These are phyloP conservation scores for Wickerhamomyces kurtzmanii DNA, from an alignment of 805 yeast genomes.

Conservation along the genomic window DNA sequence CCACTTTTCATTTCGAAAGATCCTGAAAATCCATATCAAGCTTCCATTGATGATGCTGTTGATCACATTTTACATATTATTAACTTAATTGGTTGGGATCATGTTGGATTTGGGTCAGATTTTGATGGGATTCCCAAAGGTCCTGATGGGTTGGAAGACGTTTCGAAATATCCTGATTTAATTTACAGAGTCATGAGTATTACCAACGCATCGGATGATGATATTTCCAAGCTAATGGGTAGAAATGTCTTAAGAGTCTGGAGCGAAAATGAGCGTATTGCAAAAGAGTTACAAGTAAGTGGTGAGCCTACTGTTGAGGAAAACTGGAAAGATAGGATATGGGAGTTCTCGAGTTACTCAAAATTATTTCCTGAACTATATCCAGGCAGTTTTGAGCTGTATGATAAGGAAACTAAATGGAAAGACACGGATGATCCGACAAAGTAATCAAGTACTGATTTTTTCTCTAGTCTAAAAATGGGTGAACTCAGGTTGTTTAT, in stretches of 20 bases:
- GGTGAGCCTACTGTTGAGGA: constrained; percentile 20
- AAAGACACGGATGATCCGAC: too few species aligned
- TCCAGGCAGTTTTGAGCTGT: constrained; percentile 20
- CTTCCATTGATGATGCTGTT: constrained; percentile 37
- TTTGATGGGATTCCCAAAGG: constrained; percentile 42
- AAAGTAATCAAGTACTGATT: too few species aligned
- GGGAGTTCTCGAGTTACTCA: constrained; percentile 27
- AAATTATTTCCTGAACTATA: constrained; percentile 27
- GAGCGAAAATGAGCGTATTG: constrained; percentile 27
- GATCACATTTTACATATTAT: constrained; percentile 33
- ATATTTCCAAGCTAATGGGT: constrained; percentile 34
- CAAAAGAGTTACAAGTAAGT: constrained; percentile 14
- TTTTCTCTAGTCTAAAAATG: too few species aligned
- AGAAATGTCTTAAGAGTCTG: constrained; percentile 36
- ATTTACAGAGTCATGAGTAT: constrained; percentile 22
- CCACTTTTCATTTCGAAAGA: constrained; percentile 25
- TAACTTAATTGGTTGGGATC: constrained; percentile 37
- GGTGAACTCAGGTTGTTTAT: too few species aligned
- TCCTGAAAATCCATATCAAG: constrained; percentile 9
- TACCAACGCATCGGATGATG: constrained; percentile 32
- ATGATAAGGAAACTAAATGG: too few species aligned
- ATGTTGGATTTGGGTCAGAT: constrained; percentile 41
- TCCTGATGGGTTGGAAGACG: constrained; percentile 44
- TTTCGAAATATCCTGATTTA: constrained; percentile 43
- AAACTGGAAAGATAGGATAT: constrained; percentile 31